Evolutionary conservation across 2,329 filamentous ascomycete genomes (phyloP).

Genomic region (Aureobasidium pullulans): DNA sequence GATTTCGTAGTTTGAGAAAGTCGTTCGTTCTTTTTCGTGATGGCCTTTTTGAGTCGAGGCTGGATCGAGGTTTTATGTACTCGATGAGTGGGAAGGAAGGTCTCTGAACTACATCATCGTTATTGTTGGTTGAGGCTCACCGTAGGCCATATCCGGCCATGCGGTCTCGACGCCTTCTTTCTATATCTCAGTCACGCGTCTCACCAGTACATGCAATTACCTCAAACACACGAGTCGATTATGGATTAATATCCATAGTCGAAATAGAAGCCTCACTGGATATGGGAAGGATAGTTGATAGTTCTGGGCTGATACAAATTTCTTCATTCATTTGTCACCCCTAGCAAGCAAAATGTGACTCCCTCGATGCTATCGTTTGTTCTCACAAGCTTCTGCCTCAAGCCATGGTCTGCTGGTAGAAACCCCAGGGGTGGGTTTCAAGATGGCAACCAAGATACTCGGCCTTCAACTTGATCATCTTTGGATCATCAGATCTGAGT

Average conservation of each 20-base stretch:
- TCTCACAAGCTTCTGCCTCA: not conserved
- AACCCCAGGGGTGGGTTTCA: not conserved
- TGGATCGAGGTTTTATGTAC: not conserved
- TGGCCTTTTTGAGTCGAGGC: not conserved
- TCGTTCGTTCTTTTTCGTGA: not conserved
- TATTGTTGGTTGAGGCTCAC: not conserved
- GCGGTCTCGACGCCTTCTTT: conserved; percentile 5
- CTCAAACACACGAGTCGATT: too few species aligned
- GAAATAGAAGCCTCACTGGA: too few species aligned
- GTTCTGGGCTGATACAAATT: too few species aligned
- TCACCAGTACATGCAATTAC: not conserved
- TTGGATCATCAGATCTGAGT: not conserved
- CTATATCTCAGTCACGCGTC: not conserved
- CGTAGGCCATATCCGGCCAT: not conserved
- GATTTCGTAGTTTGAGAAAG: not conserved
- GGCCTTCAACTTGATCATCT: not conserved
- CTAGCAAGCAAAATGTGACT: too few species aligned
- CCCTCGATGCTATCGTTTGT: not conserved
- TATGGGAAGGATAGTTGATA: too few species aligned
- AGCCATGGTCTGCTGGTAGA: not conserved
- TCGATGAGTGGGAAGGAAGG: not conserved
- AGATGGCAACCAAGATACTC: not conserved
- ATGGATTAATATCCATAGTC: too few species aligned
- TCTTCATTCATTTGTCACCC: too few species aligned
- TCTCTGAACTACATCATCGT: conserved; percentile 5